These are phyloP conservation scores for Xylariaceae sp. DNA, from an alignment of 2,329 filamentous ascomycete species.

Conservation along the genomic window DNA sequence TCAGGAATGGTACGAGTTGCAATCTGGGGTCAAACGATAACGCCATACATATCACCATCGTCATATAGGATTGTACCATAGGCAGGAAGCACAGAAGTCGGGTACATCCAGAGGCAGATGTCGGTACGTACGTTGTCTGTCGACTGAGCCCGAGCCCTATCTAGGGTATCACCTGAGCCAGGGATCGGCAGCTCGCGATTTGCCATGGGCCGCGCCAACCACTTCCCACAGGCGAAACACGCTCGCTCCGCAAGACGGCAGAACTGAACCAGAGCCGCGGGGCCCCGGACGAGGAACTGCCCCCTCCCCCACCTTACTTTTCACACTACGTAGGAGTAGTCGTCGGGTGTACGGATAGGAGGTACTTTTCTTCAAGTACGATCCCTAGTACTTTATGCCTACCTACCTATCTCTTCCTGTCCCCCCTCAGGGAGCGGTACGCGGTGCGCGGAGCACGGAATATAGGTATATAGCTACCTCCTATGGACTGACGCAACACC, in stretches of 20 bases:
- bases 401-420: background rate
- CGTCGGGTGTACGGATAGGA: no score
- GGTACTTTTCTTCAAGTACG: no score
- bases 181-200: background rate
- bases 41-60: constrained; percentile 8
- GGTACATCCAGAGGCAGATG: background rate
- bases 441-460: no score
- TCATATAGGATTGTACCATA: background rate
- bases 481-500: background rate
- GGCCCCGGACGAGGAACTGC: background rate
- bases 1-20: constrained; percentile 16
- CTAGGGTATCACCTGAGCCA: background rate
- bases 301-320: background rate
- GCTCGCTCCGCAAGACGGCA: background rate
- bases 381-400: no score
- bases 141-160: background rate
- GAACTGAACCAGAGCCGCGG: background rate
- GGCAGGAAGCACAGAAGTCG: background rate
- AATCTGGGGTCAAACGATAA: constrained; percentile 28
- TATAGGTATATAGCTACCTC: no score
- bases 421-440: no score
- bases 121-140: background rate
- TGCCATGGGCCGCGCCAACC: background rate
- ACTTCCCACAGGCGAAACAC: background rate
- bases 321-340: no score